A percentile compares a stretch with the other conserved stretches of the same genome.
phyloP scores from a whole-genome alignment of 345 rosid species.

The Rhodamnia argentea region DNA sequence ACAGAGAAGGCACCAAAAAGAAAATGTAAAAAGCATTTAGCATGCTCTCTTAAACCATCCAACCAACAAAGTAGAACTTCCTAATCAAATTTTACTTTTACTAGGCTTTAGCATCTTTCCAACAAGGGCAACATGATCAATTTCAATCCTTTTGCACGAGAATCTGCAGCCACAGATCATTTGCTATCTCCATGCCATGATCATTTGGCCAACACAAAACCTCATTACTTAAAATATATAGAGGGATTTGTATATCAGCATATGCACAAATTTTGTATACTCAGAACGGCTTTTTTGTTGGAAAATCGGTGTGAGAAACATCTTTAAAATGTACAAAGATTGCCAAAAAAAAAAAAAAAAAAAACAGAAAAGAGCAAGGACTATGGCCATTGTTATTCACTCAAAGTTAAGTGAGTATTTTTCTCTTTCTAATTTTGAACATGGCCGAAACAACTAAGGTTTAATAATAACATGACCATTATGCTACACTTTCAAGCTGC shows the following conservation, averaged over 20 bases:
- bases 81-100: not conserved
- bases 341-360: not conserved
- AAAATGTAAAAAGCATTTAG: not conserved
- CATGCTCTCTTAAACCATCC: not conserved
- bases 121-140: not conserved
- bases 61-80: not conserved
- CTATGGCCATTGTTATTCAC: not conserved
- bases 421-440: not conserved
- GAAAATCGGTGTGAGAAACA: not conserved
- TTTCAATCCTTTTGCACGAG: not conserved
- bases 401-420: not conserved
- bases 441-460: not conserved
- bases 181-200: not conserved
- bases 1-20: not conserved
- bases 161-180: not conserved
- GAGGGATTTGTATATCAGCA: not conserved
- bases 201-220: not conserved
- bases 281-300: not conserved
- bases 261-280: not conserved
- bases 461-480: not conserved
- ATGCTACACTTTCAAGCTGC: not conserved
- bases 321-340: not conserved
- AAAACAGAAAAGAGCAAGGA: not conserved
- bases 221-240: not conserved
- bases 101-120: not conserved